Conservation (phyloP, 1,284 basidiomycete species). For the Ganoderma sinense region DNA sequence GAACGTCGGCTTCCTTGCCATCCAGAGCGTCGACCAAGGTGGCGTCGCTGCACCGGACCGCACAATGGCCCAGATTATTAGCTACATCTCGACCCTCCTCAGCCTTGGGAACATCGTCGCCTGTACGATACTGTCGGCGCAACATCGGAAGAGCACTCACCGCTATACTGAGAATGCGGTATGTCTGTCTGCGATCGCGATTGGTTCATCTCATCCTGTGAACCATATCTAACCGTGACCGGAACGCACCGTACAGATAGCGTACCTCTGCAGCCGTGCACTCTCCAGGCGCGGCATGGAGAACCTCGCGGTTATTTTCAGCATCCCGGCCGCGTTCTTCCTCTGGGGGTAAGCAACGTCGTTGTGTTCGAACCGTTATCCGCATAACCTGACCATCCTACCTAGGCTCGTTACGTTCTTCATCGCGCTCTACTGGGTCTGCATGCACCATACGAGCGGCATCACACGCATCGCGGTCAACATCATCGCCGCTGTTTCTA, state of each 20-base stretch:
- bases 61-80: conserved; percentile 35
- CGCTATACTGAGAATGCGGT: conserved; percentile 29
- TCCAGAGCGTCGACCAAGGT: conserved; percentile 41
- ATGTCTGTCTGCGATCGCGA: background rate
- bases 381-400: background rate
- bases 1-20: conserved; percentile 50
- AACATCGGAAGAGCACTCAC: conserved; percentile 28
- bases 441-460: background rate
- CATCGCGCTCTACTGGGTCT: conserved; percentile 5
- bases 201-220: background rate
- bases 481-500: background rate
- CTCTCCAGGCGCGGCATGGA: conserved; percentile 22
- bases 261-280: conserved; percentile 28
- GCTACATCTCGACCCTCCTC: conserved; percentile 37
- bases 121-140: conserved; percentile 32
- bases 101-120: conserved; percentile 37
- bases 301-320: conserved; percentile 35
- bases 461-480: background rate
- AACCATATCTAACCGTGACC: background rate
- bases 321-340: conserved; percentile 38
- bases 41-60: conserved; percentile 6
- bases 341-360: conserved; percentile 35
- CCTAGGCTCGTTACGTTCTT: conserved; percentile 2
- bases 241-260: conserved; percentile 4
- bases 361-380: background rate